Evolutionary conservation across 495 filamentous ascomycete species (phyloP), one percentile per base, ranked within the genome.

Genomic region (Lasiosphaeria ovina): DNA sequence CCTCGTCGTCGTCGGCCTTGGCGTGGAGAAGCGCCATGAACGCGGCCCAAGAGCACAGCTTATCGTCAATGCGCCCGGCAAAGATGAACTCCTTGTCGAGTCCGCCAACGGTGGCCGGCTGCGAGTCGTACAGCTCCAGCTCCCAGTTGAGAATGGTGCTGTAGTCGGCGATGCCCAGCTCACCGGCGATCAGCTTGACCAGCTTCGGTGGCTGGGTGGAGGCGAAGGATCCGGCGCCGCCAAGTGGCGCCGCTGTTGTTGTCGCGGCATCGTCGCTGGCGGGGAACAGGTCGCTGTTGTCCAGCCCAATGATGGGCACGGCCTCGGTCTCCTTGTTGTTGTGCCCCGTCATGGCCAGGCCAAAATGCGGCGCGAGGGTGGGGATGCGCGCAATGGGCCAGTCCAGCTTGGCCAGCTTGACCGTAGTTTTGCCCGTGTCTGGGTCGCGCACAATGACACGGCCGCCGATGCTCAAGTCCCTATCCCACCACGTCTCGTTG

Each of bases 361-460:
- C 94, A 65, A 98, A 98, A 73, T 98, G 94, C 40, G 91, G 91
- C 40, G 94, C 94, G 6, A 98, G 81, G 1, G 94, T 96, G 11
- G 94, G 93, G 63, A 97, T 92, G 44, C 90, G 82, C 12, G 94
- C 94, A 74, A 98, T 88, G 1, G 94, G 94, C 90, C 92, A 97
- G 69, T 88, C 89, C 35, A 97, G 80, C 74, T 96, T 93, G 31
- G 96, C 92, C 35, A 97, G 77, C 77, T 88, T 92, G 44, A 82
- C 85, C 52, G 86, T 82, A 35, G 95, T 89, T 81, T 93, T 97
- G 61, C 90, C 91, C 3, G 82, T 84, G 3, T 79, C 67, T 4
- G 79, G 69, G 60, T 95, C 85, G 65, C 87, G 88, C 31, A 97
- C 86, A 38, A 97, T 78, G 7, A 98, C 93, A 45, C 90, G 82